These are phyloP conservation scores for Rubroshorea leprosula DNA, from an alignment of 345 rosid species.

Conservation along the genomic window DNA sequence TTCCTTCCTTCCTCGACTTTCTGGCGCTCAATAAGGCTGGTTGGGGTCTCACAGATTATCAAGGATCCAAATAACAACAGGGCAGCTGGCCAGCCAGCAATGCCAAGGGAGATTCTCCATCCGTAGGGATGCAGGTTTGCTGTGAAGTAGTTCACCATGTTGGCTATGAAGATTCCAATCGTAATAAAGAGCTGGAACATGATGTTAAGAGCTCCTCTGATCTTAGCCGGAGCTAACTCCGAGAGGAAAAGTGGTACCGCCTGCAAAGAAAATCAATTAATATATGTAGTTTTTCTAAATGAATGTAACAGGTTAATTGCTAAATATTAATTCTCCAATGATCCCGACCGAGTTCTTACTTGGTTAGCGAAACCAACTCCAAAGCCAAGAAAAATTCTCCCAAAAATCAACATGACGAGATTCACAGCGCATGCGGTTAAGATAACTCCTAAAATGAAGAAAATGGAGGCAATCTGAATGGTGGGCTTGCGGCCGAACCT, in stretches of 20 bases:
- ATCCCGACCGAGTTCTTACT: conserved; percentile 19
- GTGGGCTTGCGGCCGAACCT: conserved; percentile 62
- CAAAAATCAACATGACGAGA: conserved; percentile 47
- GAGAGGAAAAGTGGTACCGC: conserved; percentile 51
- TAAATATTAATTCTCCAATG: neutral
- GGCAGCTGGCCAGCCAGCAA: conserved; percentile 39
- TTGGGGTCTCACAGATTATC: conserved; percentile 50
- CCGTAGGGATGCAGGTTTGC: conserved; percentile 33
- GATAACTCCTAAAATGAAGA: conserved; percentile 54
- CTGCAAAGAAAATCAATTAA: conserved; percentile 17
- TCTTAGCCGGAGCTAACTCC: conserved; percentile 40
- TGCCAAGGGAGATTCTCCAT: conserved; percentile 37
- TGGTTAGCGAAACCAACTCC: conserved; percentile 80
- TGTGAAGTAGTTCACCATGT: conserved; percentile 37
- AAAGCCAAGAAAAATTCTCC: conserved; percentile 53
- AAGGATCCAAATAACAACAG: conserved; percentile 43
- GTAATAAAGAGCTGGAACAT: conserved; percentile 67
- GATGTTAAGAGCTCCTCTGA: conserved; percentile 45
- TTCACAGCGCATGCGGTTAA: conserved; percentile 39
- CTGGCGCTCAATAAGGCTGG: conserved; percentile 52
- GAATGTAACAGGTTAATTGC: too few species aligned
- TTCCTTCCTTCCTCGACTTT: conserved; percentile 38
- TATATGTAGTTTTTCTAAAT: too few species aligned
- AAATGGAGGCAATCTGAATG: conserved; percentile 60
- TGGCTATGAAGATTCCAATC: conserved; percentile 59